Conservation (phyloP, 1,284 basidiomycete genomes). For the Takashimella koratensis region DNA sequence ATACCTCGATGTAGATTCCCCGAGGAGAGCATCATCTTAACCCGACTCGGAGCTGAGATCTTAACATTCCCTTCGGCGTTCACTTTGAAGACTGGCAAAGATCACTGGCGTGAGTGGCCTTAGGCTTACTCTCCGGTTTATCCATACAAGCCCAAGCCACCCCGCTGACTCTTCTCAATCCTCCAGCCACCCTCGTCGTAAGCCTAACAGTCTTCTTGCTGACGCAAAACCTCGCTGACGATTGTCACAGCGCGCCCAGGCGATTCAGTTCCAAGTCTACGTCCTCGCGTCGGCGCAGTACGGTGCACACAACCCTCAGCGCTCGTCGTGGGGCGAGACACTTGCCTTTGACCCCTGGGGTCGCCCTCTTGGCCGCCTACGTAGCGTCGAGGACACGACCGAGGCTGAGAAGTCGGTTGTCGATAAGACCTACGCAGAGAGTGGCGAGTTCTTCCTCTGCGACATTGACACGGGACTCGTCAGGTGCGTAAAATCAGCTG, state of each 20-base stretch:
- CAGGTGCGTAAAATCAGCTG: slow-evolving; percentile 17
- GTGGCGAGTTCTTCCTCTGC: slow-evolving; percentile 36
- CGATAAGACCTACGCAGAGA: slow-evolving; percentile 19
- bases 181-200: slow-evolving; percentile 25
- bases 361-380: slow-evolving; percentile 28
- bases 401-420: slow-evolving; percentile 11
- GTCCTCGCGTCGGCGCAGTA: slow-evolving; percentile 44
- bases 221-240: neutral
- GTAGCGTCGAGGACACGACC: slow-evolving; percentile 32
- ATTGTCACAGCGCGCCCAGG: slow-evolving; percentile 24
- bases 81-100: slow-evolving; percentile 50
- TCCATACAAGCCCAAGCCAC: neutral
- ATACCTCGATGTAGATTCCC: slow-evolving; percentile 42
- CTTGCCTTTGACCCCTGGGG: slow-evolving; percentile 44
- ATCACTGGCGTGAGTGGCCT: slow-evolving; percentile 40
- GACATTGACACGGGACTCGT: slow-evolving; percentile 26
- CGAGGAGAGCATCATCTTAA: slow-evolving; percentile 50
- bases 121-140: too few species aligned
- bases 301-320: slow-evolving; percentile 29
- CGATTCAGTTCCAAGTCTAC: slow-evolving; percentile 43
- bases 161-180: slow-evolving; percentile 4
- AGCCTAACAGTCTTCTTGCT: slow-evolving; percentile 3
- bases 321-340: slow-evolving; percentile 41
- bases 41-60: slow-evolving; percentile 51
- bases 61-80: slow-evolving; percentile 55